These are phyloP conservation scores for Hymenoscyphus scutula DNA, from an alignment of 2,329 filamentous ascomycete species.

Conservation along the genomic window DNA sequence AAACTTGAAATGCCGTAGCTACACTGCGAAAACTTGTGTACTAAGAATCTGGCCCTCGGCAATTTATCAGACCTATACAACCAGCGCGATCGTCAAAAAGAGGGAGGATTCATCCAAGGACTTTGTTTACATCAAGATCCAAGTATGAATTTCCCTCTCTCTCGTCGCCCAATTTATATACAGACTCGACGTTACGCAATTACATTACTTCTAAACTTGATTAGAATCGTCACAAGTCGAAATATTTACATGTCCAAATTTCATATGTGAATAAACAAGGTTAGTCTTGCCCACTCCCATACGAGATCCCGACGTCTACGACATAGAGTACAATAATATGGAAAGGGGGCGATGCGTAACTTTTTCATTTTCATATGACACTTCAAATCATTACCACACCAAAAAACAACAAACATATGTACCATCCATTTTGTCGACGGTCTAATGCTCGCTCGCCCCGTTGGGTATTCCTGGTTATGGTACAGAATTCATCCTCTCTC, in stretches of 20 bases:
- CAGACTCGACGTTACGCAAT: too few species aligned
- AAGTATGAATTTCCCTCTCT: neutral
- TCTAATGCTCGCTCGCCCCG: neutral
- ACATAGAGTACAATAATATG: neutral
- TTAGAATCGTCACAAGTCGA: too few species aligned
- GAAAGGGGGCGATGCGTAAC: neutral
- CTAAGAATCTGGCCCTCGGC: neutral
- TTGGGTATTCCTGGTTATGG: slow-evolving; percentile 7
- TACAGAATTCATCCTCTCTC: slow-evolving; percentile 6
- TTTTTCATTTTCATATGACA: neutral
- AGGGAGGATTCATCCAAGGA: neutral
- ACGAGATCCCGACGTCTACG: neutral
- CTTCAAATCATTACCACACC: neutral
- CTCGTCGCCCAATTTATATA: too few species aligned
- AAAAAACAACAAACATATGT: neutral
- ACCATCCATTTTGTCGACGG: neutral
- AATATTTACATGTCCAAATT: neutral
- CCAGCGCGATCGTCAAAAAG: neutral
- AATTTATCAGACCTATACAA: neutral
- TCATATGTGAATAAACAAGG: neutral
- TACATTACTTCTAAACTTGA: too few species aligned
- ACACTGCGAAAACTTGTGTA: too few species aligned
- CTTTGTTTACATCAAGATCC: neutral
- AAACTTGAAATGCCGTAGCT: too few species aligned
- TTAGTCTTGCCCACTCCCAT: neutral